Evolutionary conservation across 1,139 yeast genomes (phyloP).

Genomic region (Suhomyces atakaporum): DNA sequence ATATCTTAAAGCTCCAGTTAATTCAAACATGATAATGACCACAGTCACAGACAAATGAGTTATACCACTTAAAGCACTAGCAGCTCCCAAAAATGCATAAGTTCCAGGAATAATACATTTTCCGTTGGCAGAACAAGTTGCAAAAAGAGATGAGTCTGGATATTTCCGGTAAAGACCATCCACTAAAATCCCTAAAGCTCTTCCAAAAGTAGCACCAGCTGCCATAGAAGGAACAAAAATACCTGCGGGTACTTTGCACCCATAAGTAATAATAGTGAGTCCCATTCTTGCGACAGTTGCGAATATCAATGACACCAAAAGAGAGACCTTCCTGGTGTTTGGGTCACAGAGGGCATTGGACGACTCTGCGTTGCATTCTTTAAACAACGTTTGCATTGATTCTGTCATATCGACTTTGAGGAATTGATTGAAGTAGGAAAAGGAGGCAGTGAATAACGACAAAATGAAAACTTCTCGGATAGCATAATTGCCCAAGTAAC

Average conservation of each 20-base stretch:
- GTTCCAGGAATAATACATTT: conserved; percentile 87
- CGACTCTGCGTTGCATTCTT: conserved; percentile 66
- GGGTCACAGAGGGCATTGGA: conserved; percentile 51
- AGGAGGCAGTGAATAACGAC: conserved; percentile 67
- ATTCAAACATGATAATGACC: conserved; percentile 92
- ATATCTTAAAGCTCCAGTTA: conserved; percentile 89
- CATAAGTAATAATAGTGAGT: conserved; percentile 82
- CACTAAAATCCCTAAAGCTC: conserved; percentile 74
- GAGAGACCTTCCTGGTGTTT: conserved; percentile 30
- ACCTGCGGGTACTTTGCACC: conserved; percentile 92
- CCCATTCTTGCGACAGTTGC: conserved; percentile 76
- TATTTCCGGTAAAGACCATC: conserved; percentile 53
- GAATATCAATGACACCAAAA: conserved; percentile 53
- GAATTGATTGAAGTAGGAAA: conserved; percentile 84
- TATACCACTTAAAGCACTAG: conserved; percentile 90
- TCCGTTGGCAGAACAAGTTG: conserved; percentile 43
- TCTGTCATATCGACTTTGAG: conserved; percentile 91
- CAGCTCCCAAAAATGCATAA: conserved; percentile 96
- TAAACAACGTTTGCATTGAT: conserved; percentile 85
- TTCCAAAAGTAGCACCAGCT: conserved; percentile 91
- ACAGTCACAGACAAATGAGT: conserved; percentile 91
- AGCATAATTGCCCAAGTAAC: conserved; percentile 58
- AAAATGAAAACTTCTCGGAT: conserved; percentile 71
- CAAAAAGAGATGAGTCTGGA: conserved; percentile 47
- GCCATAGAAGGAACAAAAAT: conserved; percentile 97